Conservation (phyloP, 2,329 filamentous ascomycete species). For the Penicillium sp. region DNA sequence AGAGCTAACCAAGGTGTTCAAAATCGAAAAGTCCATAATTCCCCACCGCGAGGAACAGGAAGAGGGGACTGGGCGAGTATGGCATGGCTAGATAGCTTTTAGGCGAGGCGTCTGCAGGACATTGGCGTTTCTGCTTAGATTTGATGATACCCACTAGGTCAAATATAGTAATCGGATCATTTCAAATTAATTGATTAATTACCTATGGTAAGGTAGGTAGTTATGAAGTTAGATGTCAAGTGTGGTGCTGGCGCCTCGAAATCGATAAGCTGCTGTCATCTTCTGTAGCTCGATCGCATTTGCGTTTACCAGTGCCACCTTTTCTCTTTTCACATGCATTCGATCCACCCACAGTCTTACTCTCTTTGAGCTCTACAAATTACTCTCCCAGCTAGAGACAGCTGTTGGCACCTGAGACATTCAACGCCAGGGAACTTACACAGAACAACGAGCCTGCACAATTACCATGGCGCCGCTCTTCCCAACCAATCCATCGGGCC, state of each 20-base stretch:
- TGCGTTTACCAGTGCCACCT: background rate
- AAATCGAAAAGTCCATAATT: slow-evolving; percentile 76
- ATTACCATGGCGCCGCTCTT: slow-evolving; percentile 51
- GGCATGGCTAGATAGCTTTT: slow-evolving; percentile 53
- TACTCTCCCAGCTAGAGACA: background rate
- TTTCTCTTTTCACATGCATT: background rate
- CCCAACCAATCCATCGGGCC: slow-evolving; percentile 65
- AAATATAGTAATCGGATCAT: background rate
- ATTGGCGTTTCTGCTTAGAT: slow-evolving; percentile 2
- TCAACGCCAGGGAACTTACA: slow-evolving; percentile 10
- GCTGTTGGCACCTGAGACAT: slow-evolving; percentile 5
- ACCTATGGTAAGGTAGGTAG: background rate
- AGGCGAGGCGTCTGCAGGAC: background rate
- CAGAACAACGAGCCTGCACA: background rate
- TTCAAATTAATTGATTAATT: background rate
- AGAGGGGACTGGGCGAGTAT: slow-evolving; percentile 51
- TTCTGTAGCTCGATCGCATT: background rate
- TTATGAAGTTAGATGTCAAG: background rate
- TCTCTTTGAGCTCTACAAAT: background rate
- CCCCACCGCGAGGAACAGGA: slow-evolving; percentile 65
- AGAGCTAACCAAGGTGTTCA: slow-evolving; percentile 67
- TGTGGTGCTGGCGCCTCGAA: background rate
- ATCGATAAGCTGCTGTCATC: slow-evolving; percentile 1
- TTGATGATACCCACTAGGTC: slow-evolving; percentile 15
- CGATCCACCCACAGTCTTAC: background rate